Evolutionary conservation across 75 land plant species (phyloP), one percentile per base, ranked within the genome.

Genomic region (Larix kaempferi): DNA sequence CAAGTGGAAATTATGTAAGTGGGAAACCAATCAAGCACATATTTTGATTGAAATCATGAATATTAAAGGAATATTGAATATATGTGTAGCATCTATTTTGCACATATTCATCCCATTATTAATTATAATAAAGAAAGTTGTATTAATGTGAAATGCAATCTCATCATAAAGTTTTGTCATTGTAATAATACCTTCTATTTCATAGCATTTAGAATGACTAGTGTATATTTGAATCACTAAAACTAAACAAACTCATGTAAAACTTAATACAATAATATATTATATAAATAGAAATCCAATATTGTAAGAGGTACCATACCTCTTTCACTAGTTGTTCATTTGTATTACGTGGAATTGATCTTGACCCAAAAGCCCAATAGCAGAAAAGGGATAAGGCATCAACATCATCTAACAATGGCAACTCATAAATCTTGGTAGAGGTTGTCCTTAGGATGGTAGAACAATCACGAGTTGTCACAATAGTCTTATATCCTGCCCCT

Each of bases 381-480:
- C 91, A 89, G 56, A 89, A 86, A 6, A 89, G 66, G 11, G 78
- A 35, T 29, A 86, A 39, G n/a, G 91, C 82, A 56, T 89, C 91
- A 49, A 80, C 80, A 65, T 84, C 91, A n/a, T 61, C 78, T 25
- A 89, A 56, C 80, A 84, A 78, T 16, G 78, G 83, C 64, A 86
- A 22, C 55, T 86, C 86, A 78, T 82, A 80, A 27, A 39, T 39
- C 0, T 4, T 56, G 56, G 39, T 5, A 8, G 12, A 80, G 56
- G 16, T 84, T 12, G 29, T 84, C 61, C 2, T 77, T 57, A 0
- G 80, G 74, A 71, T 84, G 84, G 21, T 82, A 81, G 56, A 67
- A 78, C n/a, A 4, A 3, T 39, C 41, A 39, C 88, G 21, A 0
- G 90, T 85, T 55, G 84, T 81, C 2, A 83, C 87, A 6, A 88